phyloP scores from a whole-genome alignment of 1,284 basidiomycete genomes.

The Sutorius eximius region DNA sequence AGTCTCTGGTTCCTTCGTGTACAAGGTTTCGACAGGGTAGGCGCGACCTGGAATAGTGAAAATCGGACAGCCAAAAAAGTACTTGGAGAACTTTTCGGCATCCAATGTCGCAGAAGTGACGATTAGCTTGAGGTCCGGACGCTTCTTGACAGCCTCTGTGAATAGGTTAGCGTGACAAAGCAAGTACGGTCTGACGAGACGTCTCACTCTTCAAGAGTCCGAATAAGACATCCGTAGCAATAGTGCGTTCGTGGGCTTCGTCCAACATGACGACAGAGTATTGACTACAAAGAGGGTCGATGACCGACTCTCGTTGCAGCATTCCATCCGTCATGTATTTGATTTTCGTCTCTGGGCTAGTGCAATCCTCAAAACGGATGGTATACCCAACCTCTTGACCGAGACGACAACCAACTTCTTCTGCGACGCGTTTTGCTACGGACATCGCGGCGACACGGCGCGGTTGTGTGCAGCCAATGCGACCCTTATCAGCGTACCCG shows the following conservation, averaged over 20 bases:
- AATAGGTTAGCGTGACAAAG: conserved; percentile 21
- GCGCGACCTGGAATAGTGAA: conserved; percentile 99
- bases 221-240: conserved; percentile 96
- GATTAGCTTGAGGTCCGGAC: conserved; percentile 95
- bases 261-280: conserved; percentile 99
- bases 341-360: conserved; percentile 95
- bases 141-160: conserved; percentile 88
- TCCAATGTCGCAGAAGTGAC: conserved; percentile 99
- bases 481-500: conserved; percentile 83
- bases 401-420: conserved; percentile 95
- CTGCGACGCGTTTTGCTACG: conserved; percentile 97
- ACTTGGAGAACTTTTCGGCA: conserved; percentile 98
- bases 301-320: conserved; percentile 94
- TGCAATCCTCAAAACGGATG: conserved; percentile 99
- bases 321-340: conserved; percentile 99
- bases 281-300: conserved; percentile 89
- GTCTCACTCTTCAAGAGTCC: conserved; percentile 91
- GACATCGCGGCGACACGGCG: conserved; percentile 99
- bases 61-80: conserved; percentile 98
- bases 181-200: neutral
- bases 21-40: conserved; percentile 96
- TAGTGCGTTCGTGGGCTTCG: conserved; percentile 98
- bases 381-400: conserved; percentile 98
- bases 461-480: conserved; percentile 96
- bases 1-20: conserved; percentile 98